Conservation (phyloP, 2,329 filamentous ascomycete species). For the Hypocrella siamensis region DNA sequence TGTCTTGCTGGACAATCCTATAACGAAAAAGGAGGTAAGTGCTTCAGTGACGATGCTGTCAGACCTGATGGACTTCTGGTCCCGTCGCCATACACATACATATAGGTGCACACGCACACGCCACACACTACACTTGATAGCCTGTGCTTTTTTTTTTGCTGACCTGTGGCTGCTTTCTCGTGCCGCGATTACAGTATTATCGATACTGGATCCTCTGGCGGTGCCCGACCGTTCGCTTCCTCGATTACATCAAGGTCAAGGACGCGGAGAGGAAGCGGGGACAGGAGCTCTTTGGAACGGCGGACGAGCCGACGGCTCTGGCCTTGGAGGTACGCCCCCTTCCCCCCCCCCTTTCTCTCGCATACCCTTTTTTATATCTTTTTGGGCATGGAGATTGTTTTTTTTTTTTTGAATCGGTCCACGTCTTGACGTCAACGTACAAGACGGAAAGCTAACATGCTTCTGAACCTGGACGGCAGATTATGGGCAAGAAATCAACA, state of each 20-base stretch:
- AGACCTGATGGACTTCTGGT: no score
- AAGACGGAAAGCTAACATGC: no score
- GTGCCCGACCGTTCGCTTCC: conserved; percentile 69
- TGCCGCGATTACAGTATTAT: conserved; percentile 49
- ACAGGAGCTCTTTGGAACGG: conserved; percentile 67
- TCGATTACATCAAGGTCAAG: conserved; percentile 88
- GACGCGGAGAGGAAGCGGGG: conserved; percentile 66
- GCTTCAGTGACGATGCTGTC: background rate
- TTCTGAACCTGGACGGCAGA: conserved; percentile 27
- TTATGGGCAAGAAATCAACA: conserved; percentile 71
- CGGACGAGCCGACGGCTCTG: conserved; percentile 61
- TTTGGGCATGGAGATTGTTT: background rate
- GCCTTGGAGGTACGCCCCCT: conserved; percentile 49
- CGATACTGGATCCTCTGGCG: conserved; percentile 83
- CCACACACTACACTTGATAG: no score
- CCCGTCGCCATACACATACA: no score
- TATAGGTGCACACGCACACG: no score
- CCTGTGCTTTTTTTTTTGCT: background rate
- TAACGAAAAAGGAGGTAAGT: conserved; percentile 79
- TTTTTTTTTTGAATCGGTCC: background rate
- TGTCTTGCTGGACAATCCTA: conserved; percentile 72
- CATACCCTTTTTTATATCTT: no score
- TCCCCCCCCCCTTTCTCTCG: no score
- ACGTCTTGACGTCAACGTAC: no score
- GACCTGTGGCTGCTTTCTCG: background rate